These are phyloP conservation scores for Ceratobasidium sp. DNA, from an alignment of 1,284 basidiomycete genomes.

Conservation along the genomic window DNA sequence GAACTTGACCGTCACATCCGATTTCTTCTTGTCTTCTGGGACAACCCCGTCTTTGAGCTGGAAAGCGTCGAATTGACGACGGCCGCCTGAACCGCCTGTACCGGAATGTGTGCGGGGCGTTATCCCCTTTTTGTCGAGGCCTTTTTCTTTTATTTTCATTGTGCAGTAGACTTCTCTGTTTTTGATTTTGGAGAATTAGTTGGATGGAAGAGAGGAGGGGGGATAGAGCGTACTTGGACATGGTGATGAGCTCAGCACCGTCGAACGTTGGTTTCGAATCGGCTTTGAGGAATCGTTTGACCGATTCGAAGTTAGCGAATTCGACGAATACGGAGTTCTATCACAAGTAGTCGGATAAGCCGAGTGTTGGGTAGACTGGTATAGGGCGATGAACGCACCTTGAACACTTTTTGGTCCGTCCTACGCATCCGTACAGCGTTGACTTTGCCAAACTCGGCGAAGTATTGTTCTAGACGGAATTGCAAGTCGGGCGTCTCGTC, in stretches of 20 bases:
- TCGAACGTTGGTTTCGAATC: slow-evolving; percentile 86
- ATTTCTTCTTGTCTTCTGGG: slow-evolving; percentile 52
- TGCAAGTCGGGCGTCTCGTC: slow-evolving; percentile 81
- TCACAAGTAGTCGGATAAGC: background rate
- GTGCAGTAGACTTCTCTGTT: slow-evolving; percentile 88
- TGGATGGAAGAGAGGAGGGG: slow-evolving; percentile 1
- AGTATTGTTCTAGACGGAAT: slow-evolving; percentile 85
- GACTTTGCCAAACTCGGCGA: slow-evolving; percentile 84
- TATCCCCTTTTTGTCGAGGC: slow-evolving; percentile 70
- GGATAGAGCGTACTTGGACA: slow-evolving; percentile 80
- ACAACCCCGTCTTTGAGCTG: slow-evolving; percentile 71
- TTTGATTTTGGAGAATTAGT: background rate
- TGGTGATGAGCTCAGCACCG: slow-evolving; percentile 80
- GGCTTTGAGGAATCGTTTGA: slow-evolving; percentile 82
- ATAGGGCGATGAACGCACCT: slow-evolving; percentile 64
- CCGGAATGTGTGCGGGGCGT: slow-evolving; percentile 63
- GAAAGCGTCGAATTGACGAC: slow-evolving; percentile 88
- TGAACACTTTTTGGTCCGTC: slow-evolving; percentile 81
- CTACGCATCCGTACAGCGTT: slow-evolving; percentile 92
- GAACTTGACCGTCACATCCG: slow-evolving; percentile 58
- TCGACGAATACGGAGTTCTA: slow-evolving; percentile 95
- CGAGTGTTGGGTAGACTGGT: background rate
- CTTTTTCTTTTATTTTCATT: slow-evolving; percentile 98
- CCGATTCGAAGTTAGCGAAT: slow-evolving; percentile 81
- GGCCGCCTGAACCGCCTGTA: slow-evolving; percentile 51